Percentiles rank a stretch among this genome's conserved stretches.
Evolutionary conservation across 2,329 filamentous ascomycete genomes (phyloP).

Genomic region (Claviceps sp.): DNA sequence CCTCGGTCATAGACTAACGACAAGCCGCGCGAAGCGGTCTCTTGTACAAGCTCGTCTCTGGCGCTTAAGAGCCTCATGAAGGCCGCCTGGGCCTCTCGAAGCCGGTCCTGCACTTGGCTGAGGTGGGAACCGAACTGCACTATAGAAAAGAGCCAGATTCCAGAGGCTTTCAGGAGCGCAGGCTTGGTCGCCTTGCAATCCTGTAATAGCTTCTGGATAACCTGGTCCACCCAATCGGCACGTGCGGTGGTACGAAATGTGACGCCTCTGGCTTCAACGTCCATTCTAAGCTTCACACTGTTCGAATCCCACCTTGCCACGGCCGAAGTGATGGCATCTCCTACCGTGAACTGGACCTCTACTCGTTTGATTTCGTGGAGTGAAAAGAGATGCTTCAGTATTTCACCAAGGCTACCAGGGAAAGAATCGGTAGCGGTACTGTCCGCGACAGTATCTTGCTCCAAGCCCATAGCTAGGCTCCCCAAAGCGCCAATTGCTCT

Average conservation of each 20-base stretch:
- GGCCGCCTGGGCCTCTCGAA: conserved; percentile 69
- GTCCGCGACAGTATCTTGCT: conserved; percentile 11
- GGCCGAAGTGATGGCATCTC: conserved; percentile 71
- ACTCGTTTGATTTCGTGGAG: conserved; percentile 75
- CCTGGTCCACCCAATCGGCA: conserved; percentile 30
- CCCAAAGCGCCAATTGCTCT: conserved; percentile 72
- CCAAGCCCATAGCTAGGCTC: conserved; percentile 53
- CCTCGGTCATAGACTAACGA: conserved; percentile 92
- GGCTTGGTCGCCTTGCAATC: conserved; percentile 81
- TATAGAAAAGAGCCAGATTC: conserved; percentile 87
- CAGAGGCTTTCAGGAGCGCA: conserved; percentile 77
- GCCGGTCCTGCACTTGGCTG: conserved; percentile 55
- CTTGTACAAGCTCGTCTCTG: conserved; percentile 87
- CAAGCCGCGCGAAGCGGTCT: conserved; percentile 82
- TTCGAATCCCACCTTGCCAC: conserved; percentile 74
- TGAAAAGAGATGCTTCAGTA: conserved; percentile 57
- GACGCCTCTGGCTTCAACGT: conserved; percentile 46
- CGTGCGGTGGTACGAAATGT: conserved; percentile 25
- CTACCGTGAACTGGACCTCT: conserved; percentile 81
- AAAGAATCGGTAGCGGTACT: conserved; percentile 10
- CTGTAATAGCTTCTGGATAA: conserved; percentile 59
- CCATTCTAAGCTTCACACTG: conserved; percentile 59
- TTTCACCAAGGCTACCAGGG: conserved; percentile 30
- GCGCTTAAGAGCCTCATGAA: conserved; percentile 83
- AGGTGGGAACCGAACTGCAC: conserved; percentile 81